Evolutionary conservation across 192 early-diverging fungal genomes (phyloP), one percentile per base, ranked within the genome.

Genomic region (Coemansia sp.): DNA sequence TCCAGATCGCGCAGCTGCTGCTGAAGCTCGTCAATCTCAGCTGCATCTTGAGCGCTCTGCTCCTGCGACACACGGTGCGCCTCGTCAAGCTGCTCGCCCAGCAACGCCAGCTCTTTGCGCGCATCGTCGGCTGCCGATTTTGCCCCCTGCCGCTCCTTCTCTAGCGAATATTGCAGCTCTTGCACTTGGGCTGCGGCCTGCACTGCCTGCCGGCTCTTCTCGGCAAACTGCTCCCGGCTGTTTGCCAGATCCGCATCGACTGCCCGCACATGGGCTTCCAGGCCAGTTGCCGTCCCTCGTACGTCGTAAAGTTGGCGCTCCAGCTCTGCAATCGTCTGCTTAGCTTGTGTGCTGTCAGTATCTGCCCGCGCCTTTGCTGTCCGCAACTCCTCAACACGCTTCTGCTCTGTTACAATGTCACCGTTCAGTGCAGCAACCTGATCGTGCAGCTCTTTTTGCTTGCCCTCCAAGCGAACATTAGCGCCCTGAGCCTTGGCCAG

Each of bases 141-240:
- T 7, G 64, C 50, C 1, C 64, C 62, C 2, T 69, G 69, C 15
- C 61, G 59, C 64, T 69, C 70, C 67, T 67, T 69, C 62, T 82
- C 69, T 25, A 82, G 65, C 57, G 60, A 60, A 47, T 72, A 76
- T 59, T 82, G 73, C 53, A 49, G 39, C 48, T 82, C 79, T 54
- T 82, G 79, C n/a, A 67, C 58, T 59, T 71, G 73, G 22, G 73
- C 39, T 10, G 61, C 23, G 15, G 67, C 60, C 58, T 76, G 73
- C 48, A 70, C 79, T 38, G 70, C 48, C 29, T 59, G 60, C 24
- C 68, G 65, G 55, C 71, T 82, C 65, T 77, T 76, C 35, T 82
- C 80, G 9, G 71, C 72, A 64, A 82, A 82, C 50, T 70, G 80
- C 59, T 67, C 71, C 11, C 80, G 71, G 68, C 75, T 77, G 32